Evolutionary conservation across 805 yeast genomes (phyloP), one percentile per base, ranked within the genome.

Genomic region (Kurtzmaniella fragi): DNA sequence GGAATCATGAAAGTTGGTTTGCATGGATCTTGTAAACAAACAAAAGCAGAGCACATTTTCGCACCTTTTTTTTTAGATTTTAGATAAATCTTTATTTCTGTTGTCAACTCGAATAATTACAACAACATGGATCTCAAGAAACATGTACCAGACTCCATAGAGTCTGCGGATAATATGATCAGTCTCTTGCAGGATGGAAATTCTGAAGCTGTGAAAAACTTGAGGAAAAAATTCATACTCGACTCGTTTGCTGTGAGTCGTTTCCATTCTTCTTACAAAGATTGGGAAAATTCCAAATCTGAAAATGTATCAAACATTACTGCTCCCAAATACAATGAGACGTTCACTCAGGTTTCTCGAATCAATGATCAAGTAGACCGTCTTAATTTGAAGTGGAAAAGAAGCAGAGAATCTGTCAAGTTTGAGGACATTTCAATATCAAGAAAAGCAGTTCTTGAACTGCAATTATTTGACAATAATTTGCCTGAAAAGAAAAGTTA

Each of bases 181-280:
- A 20, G 25, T 20, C 25, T 20, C 5, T 20, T 20, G 8, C 25
- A 20, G 8, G 25, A 5, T 5, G 25, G 25, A 5, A 8, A 20
- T 8, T 5, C 8, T 5, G 34, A 33, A 13, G 42, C 34, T 27
- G 23, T 45, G 5, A 41, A 28, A 34, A 36, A 34, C 27, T 36
- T 43, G 10, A 48, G 49, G 35, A 53, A 47, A 40, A 42, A 49
- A 30, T 52, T 50, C 31, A 46, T 64, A 2, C 45, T 66, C 13
- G 72, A 65, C 39, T 65, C 72, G 17, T 63, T 61, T 42, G 38
- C 52, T 17, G 55, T 62, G 31, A 64, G 53, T 43, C 54, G 52
- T 41, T 50, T 59, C 34, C 67, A 63, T 32, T 48, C 51, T 33
- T 52, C 49, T 5, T 59, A 51, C 46, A 57, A 61, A 44, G 53